A percentile compares a stretch with the other conserved stretches of the same genome.
phyloP scores from a whole-genome alignment of 768 basidiomycete species.

The Suillus discolor region DNA sequence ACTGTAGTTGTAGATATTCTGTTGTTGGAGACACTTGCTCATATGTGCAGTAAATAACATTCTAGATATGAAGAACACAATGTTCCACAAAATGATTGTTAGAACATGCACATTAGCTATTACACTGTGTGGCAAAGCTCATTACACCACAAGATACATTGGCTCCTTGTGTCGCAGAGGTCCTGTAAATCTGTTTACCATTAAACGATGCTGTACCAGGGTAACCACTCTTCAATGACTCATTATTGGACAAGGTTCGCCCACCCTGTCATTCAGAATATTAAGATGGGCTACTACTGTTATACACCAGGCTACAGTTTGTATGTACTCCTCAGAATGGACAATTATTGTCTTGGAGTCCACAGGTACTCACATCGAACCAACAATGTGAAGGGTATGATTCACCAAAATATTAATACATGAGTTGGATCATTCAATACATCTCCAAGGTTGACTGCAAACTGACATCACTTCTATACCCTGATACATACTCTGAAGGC shows the following conservation, averaged over 20 bases:
- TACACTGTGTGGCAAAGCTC: constrained; percentile 12
- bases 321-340: constrained; percentile 17
- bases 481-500: constrained; percentile 31
- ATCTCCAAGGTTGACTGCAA: constrained; percentile 25
- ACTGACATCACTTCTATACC: constrained; percentile 23
- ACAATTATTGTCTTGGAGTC: constrained; percentile 19
- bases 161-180: constrained; percentile 23
- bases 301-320: constrained; percentile 35
- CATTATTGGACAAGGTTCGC: constrained; percentile 33
- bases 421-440: constrained; percentile 17
- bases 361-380: constrained; percentile 30
- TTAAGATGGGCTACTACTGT: constrained; percentile 29
- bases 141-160: constrained; percentile 37
- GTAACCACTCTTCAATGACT: constrained; percentile 31
- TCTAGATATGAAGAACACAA: constrained; percentile 1
- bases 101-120: too few species aligned
- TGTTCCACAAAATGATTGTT: too few species aligned
- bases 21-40: background rate
- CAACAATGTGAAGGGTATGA: constrained; percentile 38
- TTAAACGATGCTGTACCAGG: constrained; percentile 34
- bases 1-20: background rate
- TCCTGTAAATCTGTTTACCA: constrained; percentile 37
- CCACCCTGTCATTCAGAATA: constrained; percentile 31
- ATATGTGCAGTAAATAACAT: too few species aligned
- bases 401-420: constrained; percentile 32